Evolutionary conservation across 257 asterid species (phyloP), one percentile per base, ranked within the genome.

Genomic region (Salvia miltiorrhiza): DNA sequence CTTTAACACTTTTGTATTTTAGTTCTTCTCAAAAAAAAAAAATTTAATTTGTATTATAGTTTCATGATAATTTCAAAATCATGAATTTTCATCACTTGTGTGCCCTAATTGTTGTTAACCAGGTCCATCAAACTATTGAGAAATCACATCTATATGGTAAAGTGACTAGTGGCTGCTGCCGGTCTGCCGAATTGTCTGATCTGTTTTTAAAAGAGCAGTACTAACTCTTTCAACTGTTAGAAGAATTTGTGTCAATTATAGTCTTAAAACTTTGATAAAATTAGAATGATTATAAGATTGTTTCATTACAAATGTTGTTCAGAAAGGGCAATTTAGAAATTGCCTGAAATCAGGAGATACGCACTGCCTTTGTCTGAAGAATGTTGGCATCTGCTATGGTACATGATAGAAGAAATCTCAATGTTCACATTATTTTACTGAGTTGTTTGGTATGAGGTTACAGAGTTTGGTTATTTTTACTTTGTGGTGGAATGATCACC

Each of bases 401-500:
- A 54, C 30, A 70, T 60, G 57, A 62, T 52, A 56, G 47, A 28
- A 49, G 58, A 41, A 69, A 26, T 33, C 10, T 55, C 66, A 56
- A 48, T 39, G 57, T 45, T 59, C 63, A 19, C 67, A 63, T 41
- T 32, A 45, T 37, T 72, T 37, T 21, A 35, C 56, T 53, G 30
- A 57, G 32, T 66, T 16, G 48, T 33, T 61, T 59, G 17, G 69
- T 70, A 52, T 57, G 57, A 41, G 76, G 56, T 62, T 47, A 41
- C 32, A 44, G 11, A 72, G 56, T 24, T 74, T 60, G 50, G 63
- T 73, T 57, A 60, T 28, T 71, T 70, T 50, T 60, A 12, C 24
- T 19, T 63, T 69, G 67, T 63, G 61, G 23, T 73, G 60, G 50
- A 48, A 75, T 71, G 39, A n/a, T 76, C 33, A 44, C 53, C 40